These are phyloP conservation scores for Termitomyces eurrhizus DNA, from an alignment of 768 basidiomycete species.

Conservation along the genomic window DNA sequence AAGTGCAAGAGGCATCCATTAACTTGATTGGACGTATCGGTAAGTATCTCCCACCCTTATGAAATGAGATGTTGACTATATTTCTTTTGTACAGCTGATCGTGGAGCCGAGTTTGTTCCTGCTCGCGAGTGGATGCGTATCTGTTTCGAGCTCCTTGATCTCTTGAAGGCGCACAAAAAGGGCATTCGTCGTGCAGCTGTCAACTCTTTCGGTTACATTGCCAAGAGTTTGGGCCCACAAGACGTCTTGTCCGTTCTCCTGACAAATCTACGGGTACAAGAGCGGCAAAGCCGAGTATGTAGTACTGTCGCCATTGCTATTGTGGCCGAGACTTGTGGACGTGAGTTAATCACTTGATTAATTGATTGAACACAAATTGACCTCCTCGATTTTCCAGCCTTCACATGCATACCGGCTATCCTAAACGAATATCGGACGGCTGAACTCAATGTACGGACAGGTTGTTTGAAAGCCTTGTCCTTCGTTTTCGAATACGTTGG, in stretches of 20 bases:
- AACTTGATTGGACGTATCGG: constrained; percentile 97
- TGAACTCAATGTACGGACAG: constrained; percentile 97
- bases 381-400: constrained; percentile 43
- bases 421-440: constrained; percentile 98
- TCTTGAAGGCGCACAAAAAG: constrained; percentile 99
- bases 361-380: not conserved
- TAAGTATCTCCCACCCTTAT: constrained; percentile 31
- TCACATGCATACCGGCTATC: constrained; percentile 98
- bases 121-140: constrained; percentile 99
- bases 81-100: constrained; percentile 60
- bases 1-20: constrained; percentile 99
- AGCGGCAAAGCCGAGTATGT: constrained; percentile 98
- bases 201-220: constrained; percentile 99
- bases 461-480: constrained; percentile 96
- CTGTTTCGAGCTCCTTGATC: constrained; percentile 95
- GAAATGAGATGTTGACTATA: constrained; percentile 14
- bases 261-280: constrained; percentile 96
- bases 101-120: constrained; percentile 97
- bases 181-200: constrained; percentile 98
- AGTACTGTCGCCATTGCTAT: constrained; percentile 98
- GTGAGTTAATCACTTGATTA: constrained; percentile 29
- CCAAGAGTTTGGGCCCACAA: constrained; percentile 98
- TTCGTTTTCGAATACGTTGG: constrained; percentile 99
- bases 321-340: constrained; percentile 90
- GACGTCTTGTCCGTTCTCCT: constrained; percentile 94